Base-by-base conservation (phyloP, 1,284 basidiomycete species). In the Leccinum griseonigrum region DNA sequence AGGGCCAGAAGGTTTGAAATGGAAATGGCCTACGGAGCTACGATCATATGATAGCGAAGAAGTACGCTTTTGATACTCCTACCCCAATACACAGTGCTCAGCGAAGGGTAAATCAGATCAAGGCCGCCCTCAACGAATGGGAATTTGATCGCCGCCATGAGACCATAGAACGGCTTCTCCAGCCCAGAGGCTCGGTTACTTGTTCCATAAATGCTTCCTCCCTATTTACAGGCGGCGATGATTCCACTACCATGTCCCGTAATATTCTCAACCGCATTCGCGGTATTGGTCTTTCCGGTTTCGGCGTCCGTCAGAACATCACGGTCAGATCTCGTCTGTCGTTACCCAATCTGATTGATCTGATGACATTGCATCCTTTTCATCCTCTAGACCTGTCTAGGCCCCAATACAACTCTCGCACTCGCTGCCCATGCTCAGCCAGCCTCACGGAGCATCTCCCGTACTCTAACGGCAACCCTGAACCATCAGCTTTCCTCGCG, bases 401-500 rank as follows among this genome's bases (percentile, higher is more conserved):
- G 70, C 16, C 73, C 78, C 4, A 75, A 74, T 46, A 82, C 80
- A 8, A 71, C 71, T 6, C 11, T 79, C n/a, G 66, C 70, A 29
- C 66, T 80, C 32, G 68, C 71, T 56, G 74, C 74, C 34, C 68
- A 72, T 55, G 68, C 76, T 58, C 68, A 71, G 57, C 65, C 71
- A 13, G 67, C 72, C 61, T 63, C 69, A 52, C 67, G 63, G 31
- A 69, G 63, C 46, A 69, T 63, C 54, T 67, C 67, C 28, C 81
- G 80, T 16, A 81, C 80, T 60, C 71, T 89, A 60, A 70, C 83
- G 51, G 86, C 85, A 52, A 86, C 86, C 4, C 66, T 91, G 56
- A 82, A 83, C 61, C 85, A 90, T 67, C 87, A 88, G 63, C 83
- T 84, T 70, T 85, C 83, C 26, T 85, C 85, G 13, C 78, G 81